Percentiles rank a stretch among this genome's conserved stretches.
phyloP scores from a whole-genome alignment of 768 basidiomycete species.

The Suillus subluteus region DNA sequence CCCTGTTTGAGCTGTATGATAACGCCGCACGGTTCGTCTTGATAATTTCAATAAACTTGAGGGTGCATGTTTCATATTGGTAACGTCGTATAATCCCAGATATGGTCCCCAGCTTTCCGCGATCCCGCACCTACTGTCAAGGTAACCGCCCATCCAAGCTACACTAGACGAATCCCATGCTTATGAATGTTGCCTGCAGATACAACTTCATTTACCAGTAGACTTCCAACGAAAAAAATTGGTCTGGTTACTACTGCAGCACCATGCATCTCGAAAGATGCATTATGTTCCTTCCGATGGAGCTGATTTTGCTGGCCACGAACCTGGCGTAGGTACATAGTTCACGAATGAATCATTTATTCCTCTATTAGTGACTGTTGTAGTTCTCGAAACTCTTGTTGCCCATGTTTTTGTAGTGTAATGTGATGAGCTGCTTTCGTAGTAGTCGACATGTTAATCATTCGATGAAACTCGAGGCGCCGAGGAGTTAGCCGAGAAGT shows the following conservation, averaged over 20 bases:
- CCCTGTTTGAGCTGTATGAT: slow-evolving; percentile 96
- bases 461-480: not conserved
- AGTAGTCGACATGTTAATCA: too few relatives aligned
- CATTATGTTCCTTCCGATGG: slow-evolving; percentile 15
- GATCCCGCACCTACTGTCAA: slow-evolving; percentile 89
- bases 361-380: slow-evolving; percentile 7
- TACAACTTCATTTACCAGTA: slow-evolving; percentile 84
- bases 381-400: slow-evolving; percentile 9
- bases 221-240: slow-evolving; percentile 7
- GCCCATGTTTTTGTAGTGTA: slow-evolving; percentile 8
- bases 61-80: slow-evolving; percentile 12
- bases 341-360: slow-evolving; percentile 6
- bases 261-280: not conserved
- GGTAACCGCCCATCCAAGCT: slow-evolving; percentile 44
- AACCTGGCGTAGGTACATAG: not conserved
- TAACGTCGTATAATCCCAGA: slow-evolving; percentile 33
- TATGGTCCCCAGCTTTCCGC: slow-evolving; percentile 95
- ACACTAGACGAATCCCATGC: not conserved
- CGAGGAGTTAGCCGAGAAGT: slow-evolving; percentile 7
- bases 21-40: slow-evolving; percentile 80
- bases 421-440: not conserved
- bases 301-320: not conserved
- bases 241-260: not conserved
- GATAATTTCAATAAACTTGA: not conserved
- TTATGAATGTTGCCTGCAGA: slow-evolving; percentile 29